Evolutionary conservation across 2,329 filamentous ascomycete genomes (phyloP).

Genomic region (Fusarium penzigii): DNA sequence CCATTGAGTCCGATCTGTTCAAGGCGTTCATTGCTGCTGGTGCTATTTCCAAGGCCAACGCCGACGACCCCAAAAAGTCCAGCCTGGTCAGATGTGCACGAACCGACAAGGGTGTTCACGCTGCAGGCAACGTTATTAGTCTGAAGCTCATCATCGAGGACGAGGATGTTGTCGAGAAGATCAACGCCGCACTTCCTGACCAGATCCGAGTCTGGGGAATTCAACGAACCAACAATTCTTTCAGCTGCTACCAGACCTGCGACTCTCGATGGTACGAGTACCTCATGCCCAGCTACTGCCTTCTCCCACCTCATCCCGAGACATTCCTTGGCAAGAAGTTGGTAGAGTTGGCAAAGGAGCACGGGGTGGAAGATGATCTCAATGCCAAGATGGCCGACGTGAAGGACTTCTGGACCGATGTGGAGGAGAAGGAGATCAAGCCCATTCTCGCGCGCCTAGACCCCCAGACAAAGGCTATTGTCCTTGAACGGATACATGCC

Average conservation of each 20-base stretch:
- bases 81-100: conserved; percentile 90
- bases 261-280: conserved; percentile 98
- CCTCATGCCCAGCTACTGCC: conserved; percentile 87
- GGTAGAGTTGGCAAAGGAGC: conserved; percentile 74
- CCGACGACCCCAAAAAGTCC: conserved; percentile 94
- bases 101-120: conserved; percentile 97
- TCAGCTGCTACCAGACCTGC: conserved; percentile 93
- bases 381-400: conserved; percentile 74
- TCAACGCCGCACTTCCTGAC: conserved; percentile 80
- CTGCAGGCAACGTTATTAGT: conserved; percentile 92
- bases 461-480: conserved; percentile 61
- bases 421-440: conserved; percentile 79
- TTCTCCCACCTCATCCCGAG: conserved; percentile 87
- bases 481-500: conserved; percentile 61
- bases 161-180: conserved; percentile 80
- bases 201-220: conserved; percentile 97
- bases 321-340: conserved; percentile 83
- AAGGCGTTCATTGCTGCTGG: conserved; percentile 86
- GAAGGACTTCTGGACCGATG: conserved; percentile 76
- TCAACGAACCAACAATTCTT: conserved; percentile 82
- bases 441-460: conserved; percentile 65
- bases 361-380: conserved; percentile 70
- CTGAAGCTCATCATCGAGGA: conserved; percentile 96
- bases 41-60: conserved; percentile 95
- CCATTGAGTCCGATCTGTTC: conserved; percentile 95